Evolutionary conservation across 2,329 filamentous ascomycete species (phyloP).

Genomic region (Rhinocladiella mackenziei): DNA sequence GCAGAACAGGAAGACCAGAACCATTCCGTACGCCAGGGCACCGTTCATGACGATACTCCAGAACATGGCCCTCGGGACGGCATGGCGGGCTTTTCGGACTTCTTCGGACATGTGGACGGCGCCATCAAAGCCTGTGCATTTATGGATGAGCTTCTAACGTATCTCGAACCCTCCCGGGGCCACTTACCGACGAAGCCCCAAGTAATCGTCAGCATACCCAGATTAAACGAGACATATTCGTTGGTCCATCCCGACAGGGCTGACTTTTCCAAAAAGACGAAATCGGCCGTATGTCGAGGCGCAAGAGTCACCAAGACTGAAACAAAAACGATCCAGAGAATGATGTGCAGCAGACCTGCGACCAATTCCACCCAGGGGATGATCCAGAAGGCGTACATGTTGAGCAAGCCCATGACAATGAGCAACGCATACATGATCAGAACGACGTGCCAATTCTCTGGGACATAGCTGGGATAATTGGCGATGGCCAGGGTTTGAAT

Average conservation of each 20-base stretch:
- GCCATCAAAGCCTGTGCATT: conserved; percentile 43
- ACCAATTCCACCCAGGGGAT: conserved; percentile 41
- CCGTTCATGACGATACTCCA: conserved; percentile 44
- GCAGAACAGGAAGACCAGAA: conserved; percentile 43
- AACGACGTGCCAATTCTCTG: conserved; percentile 39
- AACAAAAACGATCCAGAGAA: conserved; percentile 38
- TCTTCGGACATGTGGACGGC: conserved; percentile 48
- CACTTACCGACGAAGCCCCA: conserved; percentile 35
- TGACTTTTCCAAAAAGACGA: conserved; percentile 33
- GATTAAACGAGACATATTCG: conserved; percentile 35
- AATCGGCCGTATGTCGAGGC: conserved; percentile 34
- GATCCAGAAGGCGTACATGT: conserved; percentile 36
- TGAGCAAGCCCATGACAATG: conserved; percentile 30
- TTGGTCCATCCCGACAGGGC: conserved; percentile 36
- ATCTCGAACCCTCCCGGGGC: too few species aligned
- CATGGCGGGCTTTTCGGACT: conserved; percentile 43
- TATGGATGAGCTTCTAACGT: too few species aligned
- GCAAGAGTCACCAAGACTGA: conserved; percentile 35
- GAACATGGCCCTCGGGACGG: conserved; percentile 46
- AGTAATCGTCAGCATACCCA: conserved; percentile 37
- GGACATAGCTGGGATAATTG: conserved; percentile 34
- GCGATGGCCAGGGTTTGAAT: conserved; percentile 35
- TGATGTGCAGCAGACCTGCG: conserved; percentile 36
- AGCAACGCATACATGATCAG: conserved; percentile 40
- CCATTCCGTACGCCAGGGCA: conserved; percentile 40